These are phyloP conservation scores for Kalaharituber pfeilii DNA, from an alignment of 2,329 filamentous ascomycete genomes.

Conservation along the genomic window DNA sequence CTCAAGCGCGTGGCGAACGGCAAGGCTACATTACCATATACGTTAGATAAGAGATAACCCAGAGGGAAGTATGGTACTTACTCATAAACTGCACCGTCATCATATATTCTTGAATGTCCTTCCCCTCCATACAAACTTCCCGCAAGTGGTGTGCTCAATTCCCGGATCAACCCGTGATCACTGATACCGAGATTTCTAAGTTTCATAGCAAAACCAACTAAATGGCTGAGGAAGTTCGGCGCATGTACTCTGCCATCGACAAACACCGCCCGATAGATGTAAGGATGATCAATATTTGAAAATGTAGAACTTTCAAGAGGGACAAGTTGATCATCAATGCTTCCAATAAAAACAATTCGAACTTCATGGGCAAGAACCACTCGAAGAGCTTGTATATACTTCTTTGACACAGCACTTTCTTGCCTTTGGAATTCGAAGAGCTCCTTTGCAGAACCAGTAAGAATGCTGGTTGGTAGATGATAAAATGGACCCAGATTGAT, in stretches of 20 bases:
- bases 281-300: slow-evolving; percentile 68
- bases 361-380: slow-evolving; percentile 61
- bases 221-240: slow-evolving; percentile 80
- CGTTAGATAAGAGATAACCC: slow-evolving; percentile 1
- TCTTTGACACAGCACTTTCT: slow-evolving; percentile 61
- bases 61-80: slow-evolving; percentile 28
- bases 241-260: slow-evolving; percentile 84
- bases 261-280: slow-evolving; percentile 90
- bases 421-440: slow-evolving; percentile 84
- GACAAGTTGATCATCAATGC: slow-evolving; percentile 92
- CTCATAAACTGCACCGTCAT: slow-evolving; percentile 72
- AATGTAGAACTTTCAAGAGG: slow-evolving; percentile 88
- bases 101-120: slow-evolving; percentile 84
- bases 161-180: slow-evolving; percentile 82
- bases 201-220: slow-evolving; percentile 85
- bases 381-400: slow-evolving; percentile 60
- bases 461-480: slow-evolving; percentile 75
- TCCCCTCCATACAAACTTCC: slow-evolving; percentile 84
- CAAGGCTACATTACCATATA: slow-evolving; percentile 39
- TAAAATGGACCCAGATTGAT: slow-evolving; percentile 86
- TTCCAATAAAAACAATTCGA: slow-evolving; percentile 73
- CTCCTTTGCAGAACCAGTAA: slow-evolving; percentile 82
- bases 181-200: slow-evolving; percentile 82
- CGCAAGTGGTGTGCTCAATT: slow-evolving; percentile 72
- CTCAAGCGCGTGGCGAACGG: slow-evolving; percentile 55